Base-by-base conservation (phyloP, 441 rosid species). In the Heliophila coronopifolia region DNA sequence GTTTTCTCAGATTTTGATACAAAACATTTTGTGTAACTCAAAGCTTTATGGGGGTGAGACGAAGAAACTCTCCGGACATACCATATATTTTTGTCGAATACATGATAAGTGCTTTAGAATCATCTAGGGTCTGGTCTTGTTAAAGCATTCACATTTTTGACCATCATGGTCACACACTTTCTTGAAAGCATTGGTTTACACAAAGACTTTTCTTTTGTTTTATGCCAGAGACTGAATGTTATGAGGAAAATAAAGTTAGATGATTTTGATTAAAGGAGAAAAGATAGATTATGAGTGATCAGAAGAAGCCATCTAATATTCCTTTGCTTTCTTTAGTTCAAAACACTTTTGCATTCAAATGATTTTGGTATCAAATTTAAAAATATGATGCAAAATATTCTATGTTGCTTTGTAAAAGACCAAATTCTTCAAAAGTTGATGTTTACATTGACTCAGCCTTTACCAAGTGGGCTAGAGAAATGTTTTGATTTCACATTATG, bases 321-420 rank as follows among this genome's bases (percentile, higher is more conserved):
- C 76, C 67, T 58, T 41, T 44, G 37, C 68, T 44, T 63, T 53
- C 69, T 66, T 73, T 55, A 52, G 59, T 78, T 82, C 77, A 73
- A 41, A 75, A 33, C 78, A 49, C 85, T 78, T 77, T 77, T 78
- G 73, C 66, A 62, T 77, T 84, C 77, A 75, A 78, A 79, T 70
- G 49, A 71, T 65, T 72, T 61, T 72, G 65, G 67, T 65, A 59
- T 70, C 63, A 34, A n/a, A 5, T 33, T 40, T 10, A 2, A 33
- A 52, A 41, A 25, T 4, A 9, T 41, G 38, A 41, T 55, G 32
- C 53, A 24, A 41, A 54, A 56, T 28, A 35, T 41, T 48, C 0
- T 48, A 22, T 42, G 45, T 49, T 55, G 46, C 16, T 40, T 27
- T 49, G 45, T 50, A 35, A 56, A 57, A 35, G 40, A 41, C 63